These are phyloP conservation scores for Fusarium secorum DNA, from an alignment of 2,329 filamentous ascomycete genomes.

Conservation along the genomic window DNA sequence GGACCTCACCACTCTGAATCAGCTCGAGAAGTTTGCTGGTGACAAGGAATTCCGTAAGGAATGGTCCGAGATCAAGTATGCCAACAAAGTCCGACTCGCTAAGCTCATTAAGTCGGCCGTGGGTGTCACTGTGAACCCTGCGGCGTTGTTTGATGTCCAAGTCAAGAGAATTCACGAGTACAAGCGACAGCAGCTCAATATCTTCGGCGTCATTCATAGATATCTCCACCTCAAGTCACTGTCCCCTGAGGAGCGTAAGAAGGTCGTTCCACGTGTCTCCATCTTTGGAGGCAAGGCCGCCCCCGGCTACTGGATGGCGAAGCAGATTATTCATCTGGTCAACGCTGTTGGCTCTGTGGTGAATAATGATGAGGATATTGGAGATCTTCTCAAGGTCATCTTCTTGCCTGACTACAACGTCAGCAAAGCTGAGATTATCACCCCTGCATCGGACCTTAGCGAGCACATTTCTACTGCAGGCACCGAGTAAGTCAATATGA, in stretches of 20 bases:
- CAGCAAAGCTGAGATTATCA: constrained; percentile 97
- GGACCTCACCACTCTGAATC: constrained; percentile 85
- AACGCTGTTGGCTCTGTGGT: constrained; percentile 90
- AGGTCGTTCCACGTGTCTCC: constrained; percentile 84
- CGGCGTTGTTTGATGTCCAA: constrained; percentile 92
- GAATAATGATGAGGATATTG: constrained; percentile 91
- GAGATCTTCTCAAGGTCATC: constrained; percentile 94
- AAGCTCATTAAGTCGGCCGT: constrained; percentile 87
- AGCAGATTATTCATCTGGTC: constrained; percentile 97
- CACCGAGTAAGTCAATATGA: constrained; percentile 70
- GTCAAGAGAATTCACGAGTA: constrained; percentile 99
- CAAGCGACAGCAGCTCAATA: constrained; percentile 98
- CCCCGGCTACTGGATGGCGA: constrained; percentile 99
- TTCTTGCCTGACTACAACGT: constrained; percentile 99
- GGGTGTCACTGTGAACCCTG: constrained; percentile 83
- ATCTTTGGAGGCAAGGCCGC: constrained; percentile 99
- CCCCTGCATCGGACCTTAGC: constrained; percentile 92
- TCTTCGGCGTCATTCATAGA: constrained; percentile 95
- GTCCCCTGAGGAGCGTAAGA: constrained; percentile 84
- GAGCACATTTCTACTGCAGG: constrained; percentile 99
- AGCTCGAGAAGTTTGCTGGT: constrained; percentile 82
- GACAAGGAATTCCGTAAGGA: constrained; percentile 92
- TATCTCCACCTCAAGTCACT: constrained; percentile 90
- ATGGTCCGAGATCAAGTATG: constrained; percentile 96
- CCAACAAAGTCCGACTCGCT: constrained; percentile 92